A percentile compares a stretch with the other conserved stretches of the same genome.
phyloP scores from a whole-genome alignment of 2,329 filamentous ascomycete genomes.

The Gremmenia infestans region DNA sequence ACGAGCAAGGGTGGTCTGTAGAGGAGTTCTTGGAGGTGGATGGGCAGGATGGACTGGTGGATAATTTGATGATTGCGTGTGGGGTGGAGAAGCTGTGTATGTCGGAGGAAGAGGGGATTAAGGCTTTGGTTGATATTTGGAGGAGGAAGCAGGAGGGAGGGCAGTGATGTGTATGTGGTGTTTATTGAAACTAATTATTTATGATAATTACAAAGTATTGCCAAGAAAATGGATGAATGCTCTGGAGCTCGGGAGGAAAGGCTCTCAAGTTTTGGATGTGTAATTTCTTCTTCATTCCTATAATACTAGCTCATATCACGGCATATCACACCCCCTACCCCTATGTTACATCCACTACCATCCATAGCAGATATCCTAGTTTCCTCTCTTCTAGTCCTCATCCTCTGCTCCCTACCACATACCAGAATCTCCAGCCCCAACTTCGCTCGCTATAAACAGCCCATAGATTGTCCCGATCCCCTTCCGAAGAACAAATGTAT shows the following conservation, averaged over 20 bases:
- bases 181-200: too few species aligned
- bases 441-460: not conserved
- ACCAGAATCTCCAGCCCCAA: not conserved
- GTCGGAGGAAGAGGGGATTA: conserved; percentile 20
- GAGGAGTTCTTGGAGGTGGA: conserved; percentile 43
- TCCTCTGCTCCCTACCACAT: not conserved
- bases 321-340: not conserved
- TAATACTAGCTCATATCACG: not conserved
- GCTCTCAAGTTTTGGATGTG: not conserved
- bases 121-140: conserved; percentile 11
- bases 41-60: conserved; percentile 35
- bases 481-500: not conserved
- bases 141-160: not conserved
- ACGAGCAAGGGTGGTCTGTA: conserved; percentile 29
- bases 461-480: not conserved
- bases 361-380: not conserved
- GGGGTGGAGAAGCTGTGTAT: conserved; percentile 18
- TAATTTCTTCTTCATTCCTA: not conserved
- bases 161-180: not conserved
- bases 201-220: too few species aligned
- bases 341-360: not conserved
- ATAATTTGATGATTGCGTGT: conserved; percentile 26
- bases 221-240: too few species aligned
- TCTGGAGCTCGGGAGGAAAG: not conserved
- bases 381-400: too few species aligned